phyloP scores from a whole-genome alignment of 176 grass and related monocot genomes.

The Hordeum marinum region DNA sequence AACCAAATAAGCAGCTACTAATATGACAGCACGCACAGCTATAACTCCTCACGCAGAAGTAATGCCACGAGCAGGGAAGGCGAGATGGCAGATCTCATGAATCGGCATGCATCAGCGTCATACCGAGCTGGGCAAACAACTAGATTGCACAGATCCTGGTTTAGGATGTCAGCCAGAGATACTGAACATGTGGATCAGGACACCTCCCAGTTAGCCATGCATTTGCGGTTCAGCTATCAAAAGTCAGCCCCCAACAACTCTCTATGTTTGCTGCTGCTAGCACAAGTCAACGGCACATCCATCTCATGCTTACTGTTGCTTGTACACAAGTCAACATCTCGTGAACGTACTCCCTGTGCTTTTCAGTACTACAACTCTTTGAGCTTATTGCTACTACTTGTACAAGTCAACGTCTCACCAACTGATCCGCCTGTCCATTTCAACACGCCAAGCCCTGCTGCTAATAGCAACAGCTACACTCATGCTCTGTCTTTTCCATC shows the following conservation, averaged over 20 bases:
- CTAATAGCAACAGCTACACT: slow-evolving; percentile 10
- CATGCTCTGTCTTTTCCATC: neutral
- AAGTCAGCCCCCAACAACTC: neutral
- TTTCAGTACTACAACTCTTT: neutral
- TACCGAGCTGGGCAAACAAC: neutral
- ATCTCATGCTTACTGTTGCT: too few relatives aligned
- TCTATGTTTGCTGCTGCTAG: neutral
- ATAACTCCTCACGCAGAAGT: neutral
- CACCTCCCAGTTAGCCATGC: neutral
- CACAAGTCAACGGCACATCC: neutral
- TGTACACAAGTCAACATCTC: too few relatives aligned
- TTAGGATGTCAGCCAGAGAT: neutral
- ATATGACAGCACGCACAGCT: neutral
- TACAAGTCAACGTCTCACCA: neutral
- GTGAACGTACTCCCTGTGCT: too few relatives aligned
- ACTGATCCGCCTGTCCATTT: neutral
- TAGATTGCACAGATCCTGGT: neutral
- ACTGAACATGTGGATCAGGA: neutral
- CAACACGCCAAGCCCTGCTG: neutral
- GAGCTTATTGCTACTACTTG: neutral
- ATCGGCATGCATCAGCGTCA: neutral
- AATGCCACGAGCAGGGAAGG: neutral
- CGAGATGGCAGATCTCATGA: neutral
- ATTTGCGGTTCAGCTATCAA: neutral
- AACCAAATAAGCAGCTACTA: neutral